These are phyloP conservation scores for Scolecobasidium constrictum DNA, from an alignment of 2,329 filamentous ascomycete species.

Conservation along the genomic window DNA sequence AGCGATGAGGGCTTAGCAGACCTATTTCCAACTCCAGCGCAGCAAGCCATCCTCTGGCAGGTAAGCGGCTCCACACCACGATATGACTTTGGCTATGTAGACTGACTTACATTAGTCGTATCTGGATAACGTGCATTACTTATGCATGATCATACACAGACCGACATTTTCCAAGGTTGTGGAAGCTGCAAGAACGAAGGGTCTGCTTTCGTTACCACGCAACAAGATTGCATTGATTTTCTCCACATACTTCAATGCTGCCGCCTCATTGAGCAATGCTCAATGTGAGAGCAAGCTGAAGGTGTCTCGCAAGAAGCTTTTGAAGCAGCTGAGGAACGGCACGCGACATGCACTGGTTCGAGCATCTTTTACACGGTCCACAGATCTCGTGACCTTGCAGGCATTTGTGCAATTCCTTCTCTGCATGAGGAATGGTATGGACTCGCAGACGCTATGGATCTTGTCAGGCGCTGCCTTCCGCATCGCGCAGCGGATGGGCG, in stretches of 20 bases:
- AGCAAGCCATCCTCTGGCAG: background rate
- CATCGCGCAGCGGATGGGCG: constrained; percentile 48
- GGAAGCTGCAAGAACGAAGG: background rate
- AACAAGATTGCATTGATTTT: constrained; percentile 17
- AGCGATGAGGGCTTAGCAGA: background rate
- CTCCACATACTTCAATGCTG: constrained; percentile 19
- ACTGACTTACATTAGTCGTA: no score
- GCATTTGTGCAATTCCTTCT: constrained; percentile 53
- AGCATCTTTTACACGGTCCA: constrained; percentile 54
- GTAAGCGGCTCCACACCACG: background rate
- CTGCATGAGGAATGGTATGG: constrained; percentile 1
- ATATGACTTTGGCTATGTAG: no score
- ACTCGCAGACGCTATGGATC: constrained; percentile 48
- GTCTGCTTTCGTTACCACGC: background rate
- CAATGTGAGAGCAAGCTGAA: constrained; percentile 44
- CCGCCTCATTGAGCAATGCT: constrained; percentile 43
- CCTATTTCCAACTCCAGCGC: background rate
- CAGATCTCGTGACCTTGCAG: constrained; percentile 55
- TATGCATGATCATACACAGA: constrained; percentile 8
- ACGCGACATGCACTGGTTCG: constrained; percentile 56
- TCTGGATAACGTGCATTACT: constrained; percentile 7
- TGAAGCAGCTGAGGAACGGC: constrained; percentile 44
- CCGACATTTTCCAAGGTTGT: constrained; percentile 3
- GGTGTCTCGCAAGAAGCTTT: constrained; percentile 40
- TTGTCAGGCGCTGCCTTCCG: constrained; percentile 51